A percentile compares a stretch with the other conserved stretches of the same genome.
Evolutionary conservation across 495 filamentous ascomycete species (phyloP).

Genomic region (Aspergillus haitiensis): DNA sequence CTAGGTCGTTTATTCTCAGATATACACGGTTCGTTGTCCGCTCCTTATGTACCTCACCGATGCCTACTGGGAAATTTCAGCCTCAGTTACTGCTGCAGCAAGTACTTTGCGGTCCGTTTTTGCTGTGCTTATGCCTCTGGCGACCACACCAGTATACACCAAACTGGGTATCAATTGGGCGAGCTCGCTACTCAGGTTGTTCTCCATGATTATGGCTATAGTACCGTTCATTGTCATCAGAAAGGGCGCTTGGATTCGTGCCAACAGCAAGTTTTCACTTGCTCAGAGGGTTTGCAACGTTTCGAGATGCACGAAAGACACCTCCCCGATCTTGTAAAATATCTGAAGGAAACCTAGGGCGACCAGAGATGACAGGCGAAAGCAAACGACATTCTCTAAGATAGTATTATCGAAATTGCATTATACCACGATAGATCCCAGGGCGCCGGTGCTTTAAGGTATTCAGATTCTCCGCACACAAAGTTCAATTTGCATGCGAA

Average conservation of each 20-base stretch:
- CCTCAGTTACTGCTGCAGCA: neutral
- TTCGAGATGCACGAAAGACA: too few species aligned
- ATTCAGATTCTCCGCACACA: too few species aligned
- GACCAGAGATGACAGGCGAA: too few species aligned
- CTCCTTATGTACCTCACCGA: neutral
- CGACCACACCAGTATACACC: neutral
- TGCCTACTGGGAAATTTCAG: neutral
- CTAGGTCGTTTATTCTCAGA: neutral
- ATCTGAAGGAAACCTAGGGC: too few species aligned
- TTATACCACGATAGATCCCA: too few species aligned
- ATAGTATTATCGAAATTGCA: too few species aligned
- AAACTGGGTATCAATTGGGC: neutral
- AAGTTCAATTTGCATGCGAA: too few species aligned
- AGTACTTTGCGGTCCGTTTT: neutral
- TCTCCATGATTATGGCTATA: neutral
- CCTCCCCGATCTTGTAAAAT: too few species aligned
- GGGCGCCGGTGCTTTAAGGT: too few species aligned
- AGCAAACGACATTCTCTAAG: too few species aligned
- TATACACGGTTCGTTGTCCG: too few species aligned
- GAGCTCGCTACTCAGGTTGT: neutral
- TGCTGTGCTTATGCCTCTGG: neutral
- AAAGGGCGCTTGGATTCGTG: slow-evolving; percentile 36
- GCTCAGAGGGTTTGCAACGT: too few species aligned
- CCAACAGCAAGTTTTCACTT: neutral
- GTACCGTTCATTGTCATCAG: neutral